Conservation (phyloP, 129 eudicot genomes). For the Saussurea involucrata region DNA sequence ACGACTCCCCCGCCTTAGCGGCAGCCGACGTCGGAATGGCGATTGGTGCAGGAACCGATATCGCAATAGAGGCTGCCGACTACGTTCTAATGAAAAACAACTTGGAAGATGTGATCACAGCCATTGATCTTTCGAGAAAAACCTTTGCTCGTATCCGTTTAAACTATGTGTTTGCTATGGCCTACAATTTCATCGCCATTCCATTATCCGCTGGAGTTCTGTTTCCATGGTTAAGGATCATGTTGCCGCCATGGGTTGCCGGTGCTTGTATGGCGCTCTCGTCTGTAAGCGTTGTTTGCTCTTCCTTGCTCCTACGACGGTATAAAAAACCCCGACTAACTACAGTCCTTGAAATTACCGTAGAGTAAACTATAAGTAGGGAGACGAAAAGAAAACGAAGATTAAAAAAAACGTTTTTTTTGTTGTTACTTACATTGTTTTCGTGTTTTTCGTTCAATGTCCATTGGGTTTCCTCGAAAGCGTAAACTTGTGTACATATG, state of each 20-base stretch:
- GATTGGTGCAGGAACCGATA: conserved; percentile 91
- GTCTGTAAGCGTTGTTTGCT: conserved; percentile 86
- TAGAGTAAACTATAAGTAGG: conserved; percentile 43
- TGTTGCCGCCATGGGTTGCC: conserved; percentile 91
- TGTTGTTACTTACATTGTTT: background rate
- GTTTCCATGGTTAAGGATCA: conserved; percentile 56
- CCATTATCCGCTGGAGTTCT: conserved; percentile 78
- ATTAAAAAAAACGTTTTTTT: background rate
- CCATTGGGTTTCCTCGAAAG: background rate
- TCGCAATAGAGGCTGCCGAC: conserved; percentile 94
- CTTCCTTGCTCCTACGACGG: conserved; percentile 78
- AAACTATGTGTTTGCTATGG: conserved; percentile 83
- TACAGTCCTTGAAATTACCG: conserved; percentile 62
- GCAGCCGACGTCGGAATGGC: conserved; percentile 98
- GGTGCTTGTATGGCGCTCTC: conserved; percentile 97
- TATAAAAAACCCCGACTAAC: conserved; percentile 86
- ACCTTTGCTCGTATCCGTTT: conserved; percentile 66
- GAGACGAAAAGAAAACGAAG: background rate
- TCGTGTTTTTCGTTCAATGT: background rate
- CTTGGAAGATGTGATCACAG: conserved; percentile 93
- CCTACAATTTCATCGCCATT: conserved; percentile 66
- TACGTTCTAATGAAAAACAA: conserved; percentile 79
- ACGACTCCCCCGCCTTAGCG: conserved; percentile 90
- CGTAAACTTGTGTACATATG: background rate
- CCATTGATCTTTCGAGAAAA: conserved; percentile 89